Base-by-base conservation (phyloP, 345 rosid genomes). In the Citrus unshiu region DNA sequence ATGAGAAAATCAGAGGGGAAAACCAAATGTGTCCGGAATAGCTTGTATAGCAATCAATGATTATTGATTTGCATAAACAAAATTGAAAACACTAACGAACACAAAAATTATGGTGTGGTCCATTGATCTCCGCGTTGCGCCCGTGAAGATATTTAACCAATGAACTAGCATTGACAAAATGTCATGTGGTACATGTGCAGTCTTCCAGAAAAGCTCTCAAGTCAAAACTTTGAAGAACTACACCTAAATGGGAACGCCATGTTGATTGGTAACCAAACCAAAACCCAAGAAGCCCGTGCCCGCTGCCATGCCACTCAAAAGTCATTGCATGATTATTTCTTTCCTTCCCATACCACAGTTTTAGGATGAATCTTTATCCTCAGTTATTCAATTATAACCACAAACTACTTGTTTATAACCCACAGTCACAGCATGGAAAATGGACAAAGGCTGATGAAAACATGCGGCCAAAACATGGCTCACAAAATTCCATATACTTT, bases 171-270 rank as follows among this genome's bases (percentile, higher is more conserved):
- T 56, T 34, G 82, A 77, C 60, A 65, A 73, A 65, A 63, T 16
- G 51, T 73, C 85, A 83, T 77, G 83, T 70, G 78, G 86, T 51
- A 43, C 81, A 74, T 74, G 83, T 79, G 86, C 46, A n/a, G 1
- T n/a, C 24, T 32, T 32, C 2, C 2, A 12, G 34, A 16, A 63
- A 56, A 16, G 29, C 9, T 39, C 7, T 32, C 9, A 8, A n/a
- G 7, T 16, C 14, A 12, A 24, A 25, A 46, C 32, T 25, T 74
- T n/a, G 62, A 66, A 69, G 60, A 58, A 37, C 62, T 34, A 12
- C 22, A 10, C 32, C 34, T 35, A 49, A 39, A 69, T 29, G 69
- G 46, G 56, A 12, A 16, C 16, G 3, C 51, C 14, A 46, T 12
- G 63, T 59, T 58, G n/a, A 39, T 35, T 75, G 32, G 6, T 10